Evolutionary conservation across 2,329 filamentous ascomycete species (phyloP), one percentile per base, ranked within the genome.

Genomic region (Botrytis fabae): DNA sequence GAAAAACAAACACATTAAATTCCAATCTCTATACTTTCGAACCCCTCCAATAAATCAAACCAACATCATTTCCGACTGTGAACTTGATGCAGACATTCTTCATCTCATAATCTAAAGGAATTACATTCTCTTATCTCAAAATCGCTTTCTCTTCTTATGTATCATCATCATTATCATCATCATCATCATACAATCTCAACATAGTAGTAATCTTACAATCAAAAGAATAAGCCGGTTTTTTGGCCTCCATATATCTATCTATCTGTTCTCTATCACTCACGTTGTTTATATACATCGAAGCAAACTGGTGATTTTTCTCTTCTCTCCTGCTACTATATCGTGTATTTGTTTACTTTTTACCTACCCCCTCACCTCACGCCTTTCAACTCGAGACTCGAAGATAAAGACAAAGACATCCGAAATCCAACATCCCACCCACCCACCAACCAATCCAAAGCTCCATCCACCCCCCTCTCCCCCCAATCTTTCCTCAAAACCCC

Each of bases 231-330:
- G 12, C 25, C 25, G 10, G 14, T 1, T 5, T 48, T 25, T 48
- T 7, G 1, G 22, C 9, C 22, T 25, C 4, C 1, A 25, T 25
- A 0, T 51, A 2, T n/a, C 2, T n/a, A 2, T n/a, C 2, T n/a
- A 2, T n/a, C 1, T 5, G 10, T n/a, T n/a, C 12, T 25, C 10
- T 2, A n/a, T 14, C 4, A 51, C 5, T 1, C 12, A 48, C 4
- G 25, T 25, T 22, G 25, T 48, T 48, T 12, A 48, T 25, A 51
- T 14, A 14, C 25, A n/a, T 51, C 9, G 10, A 51, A n/a, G 22
- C 48, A 0, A n/a, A 14, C 4, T n/a, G 1, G 12, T 1, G 1
- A n/a, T n/a, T 51, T 51, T n/a, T 14, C 25, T 51, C 25, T n/a
- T 51, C 4, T 14, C 48, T 51, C 1, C 10, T 14, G 4, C 12